Evolutionary conservation across 352 stramenopile genomes (phyloP).

Genomic region (Pythium aquatile): DNA sequence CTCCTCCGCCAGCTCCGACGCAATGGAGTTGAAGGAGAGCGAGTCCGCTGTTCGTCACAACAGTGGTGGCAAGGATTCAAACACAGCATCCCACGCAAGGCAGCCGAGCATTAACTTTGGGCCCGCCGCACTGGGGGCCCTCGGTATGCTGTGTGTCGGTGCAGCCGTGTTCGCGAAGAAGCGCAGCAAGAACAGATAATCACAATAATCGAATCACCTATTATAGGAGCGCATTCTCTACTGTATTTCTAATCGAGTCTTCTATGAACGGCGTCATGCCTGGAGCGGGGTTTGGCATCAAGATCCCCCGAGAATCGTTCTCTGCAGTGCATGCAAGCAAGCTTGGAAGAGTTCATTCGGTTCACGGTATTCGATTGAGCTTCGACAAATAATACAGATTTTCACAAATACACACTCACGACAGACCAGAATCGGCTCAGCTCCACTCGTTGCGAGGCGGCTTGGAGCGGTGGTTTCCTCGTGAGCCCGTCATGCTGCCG

Average conservation of each 20-base stretch:
- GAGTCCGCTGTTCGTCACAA: not conserved
- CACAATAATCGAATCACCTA: not conserved
- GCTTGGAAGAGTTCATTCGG: too few species aligned
- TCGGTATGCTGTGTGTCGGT: not conserved
- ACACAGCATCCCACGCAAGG: not conserved
- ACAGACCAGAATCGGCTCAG: not conserved
- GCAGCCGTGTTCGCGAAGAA: not conserved
- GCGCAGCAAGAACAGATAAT: not conserved
- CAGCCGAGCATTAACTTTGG: not conserved
- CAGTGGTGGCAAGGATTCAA: not conserved
- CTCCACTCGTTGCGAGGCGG: not conserved
- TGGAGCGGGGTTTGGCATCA: too few species aligned
- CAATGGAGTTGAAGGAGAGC: not conserved
- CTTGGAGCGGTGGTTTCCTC: not conserved
- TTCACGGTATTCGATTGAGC: too few species aligned
- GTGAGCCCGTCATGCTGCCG: not conserved
- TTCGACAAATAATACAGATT: too few species aligned
- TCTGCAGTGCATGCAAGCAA: too few species aligned
- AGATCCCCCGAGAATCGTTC: too few species aligned
- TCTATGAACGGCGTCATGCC: too few species aligned
- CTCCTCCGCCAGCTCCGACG: not conserved
- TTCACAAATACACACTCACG: too few species aligned
- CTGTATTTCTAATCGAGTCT: too few species aligned
- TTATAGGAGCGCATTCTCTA: too few species aligned
- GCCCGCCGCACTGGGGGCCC: not conserved